A percentile compares a stretch with the other conserved stretches of the same genome.
These are phyloP conservation scores for Debaryomycetaceae sp. DNA, from an alignment of 1,139 yeast species.

Conservation along the genomic window DNA sequence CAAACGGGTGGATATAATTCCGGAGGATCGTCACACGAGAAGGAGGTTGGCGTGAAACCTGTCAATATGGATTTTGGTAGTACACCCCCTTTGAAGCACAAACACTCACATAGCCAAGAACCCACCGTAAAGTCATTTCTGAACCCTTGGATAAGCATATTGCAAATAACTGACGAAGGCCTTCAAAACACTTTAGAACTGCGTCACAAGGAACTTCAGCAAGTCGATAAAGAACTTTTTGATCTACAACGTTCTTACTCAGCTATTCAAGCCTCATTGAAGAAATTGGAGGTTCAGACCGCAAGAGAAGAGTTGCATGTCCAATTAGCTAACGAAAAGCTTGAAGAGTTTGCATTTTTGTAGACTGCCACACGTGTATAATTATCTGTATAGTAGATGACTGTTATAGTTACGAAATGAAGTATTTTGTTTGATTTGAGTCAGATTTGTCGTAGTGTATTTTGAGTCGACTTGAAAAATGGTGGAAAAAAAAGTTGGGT, in stretches of 20 bases:
- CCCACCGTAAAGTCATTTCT: conserved; percentile 10
- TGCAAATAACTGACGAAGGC: conserved; percentile 21
- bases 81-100: background rate
- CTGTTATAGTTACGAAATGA: background rate
- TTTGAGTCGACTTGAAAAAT: background rate
- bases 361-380: conserved; percentile 8
- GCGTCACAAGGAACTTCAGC: conserved; percentile 16
- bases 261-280: conserved; percentile 20
- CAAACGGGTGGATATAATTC: background rate
- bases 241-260: conserved; percentile 23
- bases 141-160: conserved; percentile 27
- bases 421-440: too few relatives aligned
- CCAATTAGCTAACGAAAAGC: conserved; percentile 36
- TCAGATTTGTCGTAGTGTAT: background rate
- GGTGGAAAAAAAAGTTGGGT: background rate
- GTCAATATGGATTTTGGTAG: background rate
- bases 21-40: background rate
- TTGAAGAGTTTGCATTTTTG: conserved; percentile 40
- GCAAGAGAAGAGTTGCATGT: conserved; percentile 35
- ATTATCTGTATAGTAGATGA: background rate
- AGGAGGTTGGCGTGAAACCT: background rate
- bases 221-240: conserved; percentile 24
- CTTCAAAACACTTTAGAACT: conserved; percentile 19
- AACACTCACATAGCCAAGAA: conserved; percentile 7
- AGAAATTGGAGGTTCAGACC: conserved; percentile 26